Evolutionary conservation across 2,329 filamentous ascomycete genomes (phyloP), one percentile per base, ranked within the genome.

Genomic region (Alternaria triticina): DNA sequence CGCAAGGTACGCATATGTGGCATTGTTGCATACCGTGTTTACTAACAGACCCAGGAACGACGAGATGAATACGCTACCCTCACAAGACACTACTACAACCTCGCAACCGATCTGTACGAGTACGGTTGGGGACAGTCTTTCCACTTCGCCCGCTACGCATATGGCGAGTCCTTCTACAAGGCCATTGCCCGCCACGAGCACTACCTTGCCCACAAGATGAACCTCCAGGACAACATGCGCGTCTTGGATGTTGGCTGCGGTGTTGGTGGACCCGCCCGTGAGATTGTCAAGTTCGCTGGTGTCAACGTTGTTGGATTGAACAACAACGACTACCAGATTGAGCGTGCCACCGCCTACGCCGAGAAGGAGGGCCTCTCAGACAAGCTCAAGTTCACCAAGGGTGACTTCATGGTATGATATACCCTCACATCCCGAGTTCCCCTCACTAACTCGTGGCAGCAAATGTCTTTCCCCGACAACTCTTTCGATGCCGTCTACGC

Each of bases 241-340:
- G 95, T 98, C 17, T 86, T 99, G 28, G 96, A 99, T 77, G 96
- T 99, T 63, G 96, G 96, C 65, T 99, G 96, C 76, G 96, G 96
- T 87, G 94, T 98, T 59, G 96, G 96, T 75, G 96, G 96, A 50
- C 96, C 96, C 22, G 96, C 95, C 7, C 89, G 94, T 66, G 94
- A 98, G 85, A 98, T 99, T 75, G 93, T 92, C 83, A 96, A 96
- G 83, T 99, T 99, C 84, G 91, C 93, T 11, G 95, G 92, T 65
- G 91, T 89, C 73, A 93, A 97, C 74, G 88, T 98, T 67, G 91
- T 93, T 23, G 96, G 96, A 46, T 84, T 98, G 80, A 99, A 98
- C 89, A 98, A 97, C 89, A 98, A 98, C 82, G 93, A 97, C 84
- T 99, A 99, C 86, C 96, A 98, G 84, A 97, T 98, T 70, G 89